phyloP scores from a whole-genome alignment of 306 rosid genomes.

The Pyrus pyrifolia region DNA sequence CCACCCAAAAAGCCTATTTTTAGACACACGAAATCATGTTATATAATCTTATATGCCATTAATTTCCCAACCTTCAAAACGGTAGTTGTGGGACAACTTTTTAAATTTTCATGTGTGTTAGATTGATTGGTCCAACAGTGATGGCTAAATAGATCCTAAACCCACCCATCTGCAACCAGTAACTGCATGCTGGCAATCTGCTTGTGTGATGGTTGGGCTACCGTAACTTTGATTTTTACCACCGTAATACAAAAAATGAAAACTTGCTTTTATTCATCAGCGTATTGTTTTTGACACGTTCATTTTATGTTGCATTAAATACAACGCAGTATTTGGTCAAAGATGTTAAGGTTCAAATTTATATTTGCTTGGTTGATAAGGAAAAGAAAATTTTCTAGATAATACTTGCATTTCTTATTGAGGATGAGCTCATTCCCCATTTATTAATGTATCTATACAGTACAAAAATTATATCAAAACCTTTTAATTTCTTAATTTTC shows the following conservation, averaged over 20 bases:
- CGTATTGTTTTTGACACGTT: no score
- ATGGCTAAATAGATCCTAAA: background rate
- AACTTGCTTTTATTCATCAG: no score
- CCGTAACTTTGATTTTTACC: background rate
- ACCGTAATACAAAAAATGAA: background rate
- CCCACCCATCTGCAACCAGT: background rate
- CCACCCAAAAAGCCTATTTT: background rate
- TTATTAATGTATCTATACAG: no score
- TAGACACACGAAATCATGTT: background rate
- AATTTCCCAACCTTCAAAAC: background rate
- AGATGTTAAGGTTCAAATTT: no score
- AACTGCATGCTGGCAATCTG: background rate
- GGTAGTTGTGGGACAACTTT: background rate
- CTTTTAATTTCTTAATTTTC: background rate
- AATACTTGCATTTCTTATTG: no score
- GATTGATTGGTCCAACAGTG: background rate
- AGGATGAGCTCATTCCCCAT: no score
- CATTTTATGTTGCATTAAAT: no score
- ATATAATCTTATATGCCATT: slow-evolving; percentile 1
- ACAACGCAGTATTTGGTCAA: no score
- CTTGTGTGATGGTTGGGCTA: background rate
- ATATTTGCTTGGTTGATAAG: no score
- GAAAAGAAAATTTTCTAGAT: no score
- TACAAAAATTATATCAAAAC: no score
- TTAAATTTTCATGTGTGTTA: background rate